These are phyloP conservation scores for Tricharina praecox DNA, from an alignment of 495 filamentous ascomycete genomes.

Conservation along the genomic window DNA sequence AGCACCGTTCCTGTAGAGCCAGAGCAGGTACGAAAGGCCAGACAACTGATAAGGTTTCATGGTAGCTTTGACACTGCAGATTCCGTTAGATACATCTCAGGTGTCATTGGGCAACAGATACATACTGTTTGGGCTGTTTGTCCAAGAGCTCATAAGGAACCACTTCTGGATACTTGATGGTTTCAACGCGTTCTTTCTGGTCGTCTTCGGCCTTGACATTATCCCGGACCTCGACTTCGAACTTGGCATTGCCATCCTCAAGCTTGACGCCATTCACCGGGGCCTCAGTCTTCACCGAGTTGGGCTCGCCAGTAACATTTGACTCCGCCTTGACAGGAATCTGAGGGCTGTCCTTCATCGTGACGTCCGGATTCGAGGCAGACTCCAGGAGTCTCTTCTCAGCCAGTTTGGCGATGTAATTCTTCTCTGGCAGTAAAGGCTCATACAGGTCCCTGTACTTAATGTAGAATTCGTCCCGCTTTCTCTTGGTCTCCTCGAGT, in stretches of 20 bases:
- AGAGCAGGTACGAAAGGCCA: constrained; percentile 44
- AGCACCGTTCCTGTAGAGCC: constrained; percentile 50
- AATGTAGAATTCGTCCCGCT: constrained; percentile 36
- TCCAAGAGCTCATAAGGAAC: constrained; percentile 34
- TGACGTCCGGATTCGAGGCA: not conserved
- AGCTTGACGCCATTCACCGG: too few species aligned
- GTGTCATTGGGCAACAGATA: not conserved
- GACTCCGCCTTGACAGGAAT: too few species aligned
- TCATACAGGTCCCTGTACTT: constrained; percentile 37
- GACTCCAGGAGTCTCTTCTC: constrained; percentile 12
- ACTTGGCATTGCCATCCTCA: too few species aligned
- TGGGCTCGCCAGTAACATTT: too few species aligned
- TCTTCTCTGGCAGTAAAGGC: constrained; percentile 37
- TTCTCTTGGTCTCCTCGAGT: constrained; percentile 34
- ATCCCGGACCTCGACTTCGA: not conserved
- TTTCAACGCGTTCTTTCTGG: not conserved
- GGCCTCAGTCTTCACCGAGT: too few species aligned
- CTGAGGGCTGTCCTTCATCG: constrained; percentile 12
- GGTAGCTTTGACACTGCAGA: constrained; percentile 29
- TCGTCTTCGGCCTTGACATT: not conserved
- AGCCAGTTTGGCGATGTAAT: constrained; percentile 36
- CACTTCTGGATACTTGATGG: constrained; percentile 6
- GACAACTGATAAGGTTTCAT: constrained; percentile 51
- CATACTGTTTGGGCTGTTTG: constrained; percentile 35
- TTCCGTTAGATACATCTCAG: constrained; percentile 8